Evolutionary conservation across 129 eudicot genomes (phyloP).

Genomic region (Smallanthus sonchifolius): DNA sequence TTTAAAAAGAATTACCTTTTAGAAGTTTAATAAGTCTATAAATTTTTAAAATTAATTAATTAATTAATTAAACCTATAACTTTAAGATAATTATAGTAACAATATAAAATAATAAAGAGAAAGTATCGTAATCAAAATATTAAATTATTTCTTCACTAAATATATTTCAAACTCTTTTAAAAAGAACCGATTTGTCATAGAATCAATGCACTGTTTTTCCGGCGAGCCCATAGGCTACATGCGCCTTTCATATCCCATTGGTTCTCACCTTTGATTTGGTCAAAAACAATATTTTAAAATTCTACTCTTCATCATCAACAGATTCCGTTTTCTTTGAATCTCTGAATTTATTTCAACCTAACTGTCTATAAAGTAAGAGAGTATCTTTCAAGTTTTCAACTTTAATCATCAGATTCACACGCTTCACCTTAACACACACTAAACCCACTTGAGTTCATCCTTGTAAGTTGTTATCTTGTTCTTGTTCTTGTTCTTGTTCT

Average conservation of each 20-base stretch:
- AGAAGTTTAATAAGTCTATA: too few relatives aligned
- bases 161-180: not conserved
- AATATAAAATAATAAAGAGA: too few relatives aligned
- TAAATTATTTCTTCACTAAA: too few relatives aligned
- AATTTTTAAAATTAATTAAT: too few relatives aligned
- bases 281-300: not conserved
- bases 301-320: constrained; percentile 10
- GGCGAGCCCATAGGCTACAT: not conserved
- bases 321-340: constrained; percentile 8
- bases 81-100: too few relatives aligned
- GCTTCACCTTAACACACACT: constrained; percentile 7
- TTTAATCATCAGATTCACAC: not conserved
- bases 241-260: not conserved
- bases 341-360: constrained; percentile 3
- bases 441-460: constrained; percentile 6
- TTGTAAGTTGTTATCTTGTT: not conserved
- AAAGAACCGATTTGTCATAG: not conserved
- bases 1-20: too few relatives aligned
- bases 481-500: constrained; percentile 3
- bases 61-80: too few relatives aligned
- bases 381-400: constrained; percentile 15
- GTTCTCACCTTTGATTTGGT: constrained; percentile 8
- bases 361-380: constrained; percentile 13
- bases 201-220: not conserved
- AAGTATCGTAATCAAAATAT: too few relatives aligned